phyloP scores from a whole-genome alignment of 257 asterid species.

The Jacaranda mimosifolia region DNA sequence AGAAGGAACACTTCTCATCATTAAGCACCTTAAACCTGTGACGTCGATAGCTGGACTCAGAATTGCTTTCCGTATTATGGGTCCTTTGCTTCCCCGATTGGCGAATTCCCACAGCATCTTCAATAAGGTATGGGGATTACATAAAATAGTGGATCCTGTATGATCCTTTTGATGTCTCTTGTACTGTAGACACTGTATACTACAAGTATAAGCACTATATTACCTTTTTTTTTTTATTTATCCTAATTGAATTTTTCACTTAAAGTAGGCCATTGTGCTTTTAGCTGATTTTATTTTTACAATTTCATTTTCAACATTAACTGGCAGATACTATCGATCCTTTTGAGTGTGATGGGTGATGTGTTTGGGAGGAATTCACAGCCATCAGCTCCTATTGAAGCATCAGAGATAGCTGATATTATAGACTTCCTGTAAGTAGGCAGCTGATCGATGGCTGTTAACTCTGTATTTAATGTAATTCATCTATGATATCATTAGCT shows the following conservation, averaged over 20 bases:
- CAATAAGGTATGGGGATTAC: conserved; percentile 65
- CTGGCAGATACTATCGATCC: conserved; percentile 72
- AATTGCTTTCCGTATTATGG: conserved; percentile 95
- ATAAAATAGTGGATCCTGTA: not conserved
- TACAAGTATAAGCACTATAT: not conserved
- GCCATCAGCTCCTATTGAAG: conserved; percentile 72
- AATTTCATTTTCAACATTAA: not conserved
- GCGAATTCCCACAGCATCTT: conserved; percentile 90
- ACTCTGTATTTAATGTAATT: not conserved
- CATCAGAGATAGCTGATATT: conserved; percentile 85
- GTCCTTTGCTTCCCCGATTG: conserved; percentile 94
- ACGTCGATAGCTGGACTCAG: conserved; percentile 93
- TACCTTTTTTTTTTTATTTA: not conserved
- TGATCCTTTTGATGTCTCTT: not conserved
- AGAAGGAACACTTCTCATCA: conserved; percentile 86
- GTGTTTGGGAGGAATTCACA: conserved; percentile 92
- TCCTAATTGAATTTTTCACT: not conserved
- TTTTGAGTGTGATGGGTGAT: conserved; percentile 76
- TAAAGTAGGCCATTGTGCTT: not conserved
- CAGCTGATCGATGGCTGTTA: not conserved
- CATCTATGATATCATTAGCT: not conserved
- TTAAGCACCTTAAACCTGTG: conserved; percentile 92
- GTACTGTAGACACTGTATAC: not conserved
- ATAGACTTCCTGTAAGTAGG: conserved; percentile 82
- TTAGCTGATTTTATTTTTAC: not conserved